Conservation (phyloP, 2,329 filamentous ascomycete genomes). For the Chaetomiaceae sp. region DNA sequence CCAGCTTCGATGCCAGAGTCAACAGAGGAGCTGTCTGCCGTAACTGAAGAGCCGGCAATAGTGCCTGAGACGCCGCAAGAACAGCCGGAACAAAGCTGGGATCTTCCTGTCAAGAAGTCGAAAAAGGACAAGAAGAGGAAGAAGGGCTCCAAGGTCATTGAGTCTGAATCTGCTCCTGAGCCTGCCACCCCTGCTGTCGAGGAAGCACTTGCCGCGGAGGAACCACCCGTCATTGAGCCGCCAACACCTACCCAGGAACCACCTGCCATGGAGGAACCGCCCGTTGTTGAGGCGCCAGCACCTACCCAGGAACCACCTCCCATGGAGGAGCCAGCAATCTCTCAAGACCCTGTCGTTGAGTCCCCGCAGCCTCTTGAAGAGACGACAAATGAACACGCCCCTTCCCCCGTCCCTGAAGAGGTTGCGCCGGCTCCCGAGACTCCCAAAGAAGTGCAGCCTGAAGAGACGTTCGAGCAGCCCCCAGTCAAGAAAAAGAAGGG, state of each 20-base stretch:
- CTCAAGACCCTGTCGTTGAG: not conserved
- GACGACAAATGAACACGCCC: not conserved
- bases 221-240: not conserved
- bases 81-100: not conserved
- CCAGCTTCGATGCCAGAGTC: not conserved
- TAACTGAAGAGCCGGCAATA: not conserved
- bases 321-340: not conserved
- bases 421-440: not conserved
- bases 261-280: not conserved
- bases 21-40: not conserved
- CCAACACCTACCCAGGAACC: not conserved
- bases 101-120: conserved; percentile 9
- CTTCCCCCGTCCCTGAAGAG: not conserved
- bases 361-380: not conserved
- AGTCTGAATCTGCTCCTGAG: not conserved
- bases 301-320: not conserved
- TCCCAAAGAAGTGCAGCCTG: conserved; percentile 1
- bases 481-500: conserved; percentile 9
- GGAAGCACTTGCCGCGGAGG: not conserved
- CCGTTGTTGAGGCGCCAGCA: not conserved
- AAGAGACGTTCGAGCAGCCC: not conserved
- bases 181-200: not conserved
- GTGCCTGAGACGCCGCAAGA: not conserved
- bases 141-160: conserved; percentile 4
- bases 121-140: conserved; percentile 22